Evolutionary conservation across 257 asterid genomes (phyloP).

Genomic region (Cynanchum wilfordii): DNA sequence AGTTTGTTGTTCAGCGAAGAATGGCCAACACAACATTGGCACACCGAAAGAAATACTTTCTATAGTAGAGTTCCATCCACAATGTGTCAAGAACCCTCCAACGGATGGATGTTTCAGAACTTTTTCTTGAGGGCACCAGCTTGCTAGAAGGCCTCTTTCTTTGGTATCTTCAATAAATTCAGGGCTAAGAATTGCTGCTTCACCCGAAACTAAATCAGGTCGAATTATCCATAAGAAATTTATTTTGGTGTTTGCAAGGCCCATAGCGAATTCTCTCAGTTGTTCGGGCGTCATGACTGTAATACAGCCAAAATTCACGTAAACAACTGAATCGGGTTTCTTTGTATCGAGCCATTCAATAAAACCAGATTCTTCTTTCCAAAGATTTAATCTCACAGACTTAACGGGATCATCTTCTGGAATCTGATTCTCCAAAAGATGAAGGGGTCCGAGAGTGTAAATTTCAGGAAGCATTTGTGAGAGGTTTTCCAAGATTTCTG

Average conservation of each 20-base stretch:
- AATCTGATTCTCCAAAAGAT: constrained; percentile 2
- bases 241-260: too few species aligned
- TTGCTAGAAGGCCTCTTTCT: too few species aligned
- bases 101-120: neutral
- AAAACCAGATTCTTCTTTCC: neutral
- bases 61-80: neutral
- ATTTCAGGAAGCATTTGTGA: constrained; percentile 3
- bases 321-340: too few species aligned
- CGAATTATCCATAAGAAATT: too few species aligned
- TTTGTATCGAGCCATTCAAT: too few species aligned
- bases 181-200: too few species aligned
- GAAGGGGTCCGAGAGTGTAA: constrained; percentile 13
- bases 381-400: neutral
- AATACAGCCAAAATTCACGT: too few species aligned
- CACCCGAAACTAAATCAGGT: too few species aligned
- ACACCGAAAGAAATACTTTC: constrained; percentile 6
- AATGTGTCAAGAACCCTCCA: constrained; percentile 12
- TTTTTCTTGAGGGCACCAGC: too few species aligned
- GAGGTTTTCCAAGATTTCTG: neutral
- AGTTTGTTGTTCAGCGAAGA: constrained; percentile 12
- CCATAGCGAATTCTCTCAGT: too few species aligned
- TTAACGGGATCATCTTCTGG: neutral
- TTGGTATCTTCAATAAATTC: too few species aligned
- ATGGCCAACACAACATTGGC: constrained; percentile 11
- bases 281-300: too few species aligned